Evolutionary conservation across 495 filamentous ascomycete genomes (phyloP), one percentile per base, ranked within the genome.

Genomic region (Neurospora sp.): DNA sequence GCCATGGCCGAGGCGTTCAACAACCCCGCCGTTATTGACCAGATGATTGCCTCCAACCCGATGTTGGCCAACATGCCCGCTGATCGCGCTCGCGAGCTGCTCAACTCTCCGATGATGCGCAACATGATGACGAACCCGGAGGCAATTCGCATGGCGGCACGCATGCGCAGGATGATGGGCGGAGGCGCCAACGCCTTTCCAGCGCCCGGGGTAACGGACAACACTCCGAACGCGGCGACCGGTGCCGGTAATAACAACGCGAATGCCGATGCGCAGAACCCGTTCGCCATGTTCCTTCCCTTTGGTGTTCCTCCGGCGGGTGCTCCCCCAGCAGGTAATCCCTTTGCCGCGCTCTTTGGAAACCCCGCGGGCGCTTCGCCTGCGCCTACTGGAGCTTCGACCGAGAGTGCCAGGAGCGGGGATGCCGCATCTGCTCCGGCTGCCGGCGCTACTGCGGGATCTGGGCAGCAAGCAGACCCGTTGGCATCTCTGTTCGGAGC

Each of bases 61-160:
- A 90, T 93, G 88, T 88, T 98, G 4, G 92, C 93, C 69, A 88
- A 91, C 73, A 93, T 93, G 83, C 94, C 94, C 27, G 89, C 22
- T 31, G 53, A 61, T 31, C 53, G 91, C 71, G 92, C 91, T 22
- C 91, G 93, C 70, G 87, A 95, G 77, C 89, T 97, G 81, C 86
- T 99, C 77, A 88, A 92, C 72, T 94, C 92, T 35, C 93, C 94
- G 0, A 87, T 92, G 70, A 94, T 98, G 78, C 89, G 96, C 73
- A 87, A 92, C 22, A 97, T 98, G 93, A 90, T 99, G 87, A 95
- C 94, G n/a, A 93, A 96, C 77, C 96, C 96, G 37, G 89, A 92
- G 18, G 88, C 91, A 35, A 84, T 98, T 31, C 87, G 95, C 48
- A 88, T 91, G 75, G 92, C 94, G 74, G 85, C 92, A 53, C 89